Base-by-base conservation (phyloP, 169 alveolate species). In the Cryptosporidium viatorum region DNA sequence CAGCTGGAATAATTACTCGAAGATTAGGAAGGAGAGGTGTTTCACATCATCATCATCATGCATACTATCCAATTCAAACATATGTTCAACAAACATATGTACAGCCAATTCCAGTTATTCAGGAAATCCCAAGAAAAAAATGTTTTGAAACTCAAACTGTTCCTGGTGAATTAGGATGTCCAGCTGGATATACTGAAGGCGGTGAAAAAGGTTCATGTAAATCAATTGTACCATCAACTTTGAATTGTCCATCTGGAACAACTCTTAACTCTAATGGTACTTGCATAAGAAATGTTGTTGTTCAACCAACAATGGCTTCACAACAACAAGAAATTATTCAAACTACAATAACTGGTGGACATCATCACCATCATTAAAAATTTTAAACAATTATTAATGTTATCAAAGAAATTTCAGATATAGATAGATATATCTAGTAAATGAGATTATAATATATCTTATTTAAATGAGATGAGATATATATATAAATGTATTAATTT, bases 191-290 rank as follows among this genome's bases (percentile, higher is more conserved):
- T 74, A n/a, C 33, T 35, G 86, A 74, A 8, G 50, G 48, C 6
- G 86, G 67, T n/a, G 86, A 55, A 9, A 74, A 74, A 23, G 86
- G 86, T 23, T 29, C 58, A 41, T 74, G 86, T 74, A 52, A 74
- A 74, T 74, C 86, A 29, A 55, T 74, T 35, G 52, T 58, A 16
- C 86, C 86, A 21, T 52, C 86, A 31, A 26, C 86, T 3, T 23
- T 74, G 68, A 74, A 52, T n/a, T 74, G 86, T 23, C 86, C 86
- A 33, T 5, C 86, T 74, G 86, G 70, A 51, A 51, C 86, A 35
- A 59, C 39, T 31, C 35, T 74, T 14, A 59, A 26, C 31, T 33
- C 70, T 21, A 74, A 59, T 58, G 86, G 86, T 33, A n/a, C 18
- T 7, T 74, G 86, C 21, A 16, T 74, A 21, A 74, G 71, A 74